These are phyloP conservation scores for Kickxella alabastrina DNA, from an alignment of 192 early-diverging fungal species.

Conservation along the genomic window DNA sequence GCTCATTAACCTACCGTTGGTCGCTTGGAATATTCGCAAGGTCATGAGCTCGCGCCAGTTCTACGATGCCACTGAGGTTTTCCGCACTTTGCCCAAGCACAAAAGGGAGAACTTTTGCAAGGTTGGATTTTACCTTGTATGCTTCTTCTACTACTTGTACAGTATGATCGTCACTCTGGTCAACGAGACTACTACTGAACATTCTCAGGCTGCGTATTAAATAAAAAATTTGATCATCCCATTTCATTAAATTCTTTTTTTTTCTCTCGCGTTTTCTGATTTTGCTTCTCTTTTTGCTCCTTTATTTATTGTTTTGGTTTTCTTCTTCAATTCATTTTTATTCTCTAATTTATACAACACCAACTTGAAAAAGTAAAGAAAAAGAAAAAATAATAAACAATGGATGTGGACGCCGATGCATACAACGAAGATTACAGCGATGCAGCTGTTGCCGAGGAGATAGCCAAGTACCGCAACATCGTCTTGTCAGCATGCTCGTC, in stretches of 20 bases:
- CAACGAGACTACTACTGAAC: slow-evolving; percentile 44
- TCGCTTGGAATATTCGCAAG: slow-evolving; percentile 84
- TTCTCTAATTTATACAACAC: neutral
- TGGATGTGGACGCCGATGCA: too few species aligned
- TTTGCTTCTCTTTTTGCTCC: neutral
- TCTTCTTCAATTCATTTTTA: slow-evolving; percentile 2
- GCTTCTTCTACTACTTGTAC: slow-evolving; percentile 93
- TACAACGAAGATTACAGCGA: too few species aligned
- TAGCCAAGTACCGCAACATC: slow-evolving; percentile 36
- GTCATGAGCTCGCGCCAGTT: slow-evolving; percentile 81
- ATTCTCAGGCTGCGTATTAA: slow-evolving; percentile 20
- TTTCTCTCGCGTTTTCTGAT: neutral
- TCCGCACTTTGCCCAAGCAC: slow-evolving; percentile 85
- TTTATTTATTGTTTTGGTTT: neutral
- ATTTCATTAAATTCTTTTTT: too few species aligned
- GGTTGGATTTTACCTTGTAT: slow-evolving; percentile 91
- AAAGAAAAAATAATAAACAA: neutral
- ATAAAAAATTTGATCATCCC: too few species aligned
- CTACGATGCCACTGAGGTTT: slow-evolving; percentile 98
- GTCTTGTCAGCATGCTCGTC: slow-evolving; percentile 80
- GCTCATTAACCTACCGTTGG: slow-evolving; percentile 80
- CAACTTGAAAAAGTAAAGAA: slow-evolving; percentile 1
- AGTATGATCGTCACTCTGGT: slow-evolving; percentile 59
- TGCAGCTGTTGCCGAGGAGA: slow-evolving; percentile 21
- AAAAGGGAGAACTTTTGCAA: slow-evolving; percentile 98